Evolutionary conservation across 257 asterid genomes (phyloP).

Genomic region (Cordia subcordata): DNA sequence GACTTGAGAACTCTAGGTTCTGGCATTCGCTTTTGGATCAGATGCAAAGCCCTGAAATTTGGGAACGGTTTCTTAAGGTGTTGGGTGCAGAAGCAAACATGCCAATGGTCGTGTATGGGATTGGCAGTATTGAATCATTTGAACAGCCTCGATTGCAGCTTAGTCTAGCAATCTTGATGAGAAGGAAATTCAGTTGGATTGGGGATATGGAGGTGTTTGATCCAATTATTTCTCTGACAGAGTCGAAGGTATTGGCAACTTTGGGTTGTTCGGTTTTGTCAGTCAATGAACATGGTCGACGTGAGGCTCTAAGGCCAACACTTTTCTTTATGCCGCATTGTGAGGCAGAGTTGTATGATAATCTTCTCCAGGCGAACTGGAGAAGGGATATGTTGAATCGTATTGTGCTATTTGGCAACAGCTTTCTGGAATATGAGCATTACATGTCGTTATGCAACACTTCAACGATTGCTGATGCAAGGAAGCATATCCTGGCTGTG

Average conservation of each 20-base stretch:
- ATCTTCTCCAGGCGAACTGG: conserved; percentile 75
- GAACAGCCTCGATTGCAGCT: conserved; percentile 77
- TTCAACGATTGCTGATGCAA: conserved; percentile 21
- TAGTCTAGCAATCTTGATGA: conserved; percentile 67
- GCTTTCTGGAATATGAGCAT: conserved; percentile 58
- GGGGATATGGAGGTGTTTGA: conserved; percentile 78
- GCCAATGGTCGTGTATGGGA: conserved; percentile 81
- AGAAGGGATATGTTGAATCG: conserved; percentile 29
- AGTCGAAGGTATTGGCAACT: conserved; percentile 57
- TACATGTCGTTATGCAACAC: conserved; percentile 25
- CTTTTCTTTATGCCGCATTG: conserved; percentile 96
- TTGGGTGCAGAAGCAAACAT: conserved; percentile 51
- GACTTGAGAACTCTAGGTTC: conserved; percentile 48
- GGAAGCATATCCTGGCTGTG: conserved; percentile 47
- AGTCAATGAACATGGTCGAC: conserved; percentile 68
- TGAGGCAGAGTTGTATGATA: conserved; percentile 65
- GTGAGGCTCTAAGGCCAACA: conserved; percentile 53
- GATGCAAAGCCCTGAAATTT: conserved; percentile 36
- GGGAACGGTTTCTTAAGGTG: conserved; percentile 33
- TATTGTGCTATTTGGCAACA: conserved; percentile 57
- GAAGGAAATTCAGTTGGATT: conserved; percentile 63
- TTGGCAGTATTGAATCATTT: conserved; percentile 81
- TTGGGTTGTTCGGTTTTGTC: conserved; percentile 75
- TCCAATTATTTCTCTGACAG: conserved; percentile 66
- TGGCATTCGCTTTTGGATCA: conserved; percentile 37